Base-by-base conservation (phyloP, 805 yeast species). In the Metschnikowia colocasiae region DNA sequence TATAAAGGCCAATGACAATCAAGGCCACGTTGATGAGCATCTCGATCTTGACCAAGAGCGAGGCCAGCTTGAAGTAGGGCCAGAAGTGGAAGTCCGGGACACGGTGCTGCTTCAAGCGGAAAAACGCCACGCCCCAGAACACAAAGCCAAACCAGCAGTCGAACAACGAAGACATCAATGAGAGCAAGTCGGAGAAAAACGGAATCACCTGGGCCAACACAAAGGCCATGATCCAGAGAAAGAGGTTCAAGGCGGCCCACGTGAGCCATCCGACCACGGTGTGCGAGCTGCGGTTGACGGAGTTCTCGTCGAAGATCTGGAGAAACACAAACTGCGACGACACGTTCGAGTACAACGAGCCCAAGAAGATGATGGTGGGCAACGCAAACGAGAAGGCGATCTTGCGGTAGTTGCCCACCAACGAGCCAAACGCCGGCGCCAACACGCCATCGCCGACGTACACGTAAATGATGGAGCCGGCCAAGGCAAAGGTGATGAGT, bases 101-200 rank as follows among this genome's bases (percentile, higher is more conserved):
- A 20, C 47, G 34, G 18, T 54, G 48, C 43, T 65, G 63, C 51
- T 68, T 69, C 53, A 79, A 63, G 54, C 74, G 70, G 58, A 77
- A 71, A 59, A 60, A 80, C 0, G 85, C 84, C 26, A 78, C 73
- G 13, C 82, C 78, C 85, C 85, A 80, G 54, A 80, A 80, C 6
- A 80, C 78, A 54, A 79, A 80, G 0, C 85, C 85, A 53, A 80
- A 81, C 82, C 83, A 81, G 59, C 84, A 79, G 59, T 80, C 85
- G 56, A 80, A 80, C 43, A 81, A 64, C 2, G 85, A 79, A 12
- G 80, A 75, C 83, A 80, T 79, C 55, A 80, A 63, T 3, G 82
- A 72, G 29, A 80, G 65, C 50, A 80, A 61, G 54, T 80, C 84
- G 23, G 79, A 71, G 62, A 80, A 80, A 60, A 80, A 80, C n/a